Conservation (phyloP, 192 early-diverging fungal species). For the Backusella westeae region DNA sequence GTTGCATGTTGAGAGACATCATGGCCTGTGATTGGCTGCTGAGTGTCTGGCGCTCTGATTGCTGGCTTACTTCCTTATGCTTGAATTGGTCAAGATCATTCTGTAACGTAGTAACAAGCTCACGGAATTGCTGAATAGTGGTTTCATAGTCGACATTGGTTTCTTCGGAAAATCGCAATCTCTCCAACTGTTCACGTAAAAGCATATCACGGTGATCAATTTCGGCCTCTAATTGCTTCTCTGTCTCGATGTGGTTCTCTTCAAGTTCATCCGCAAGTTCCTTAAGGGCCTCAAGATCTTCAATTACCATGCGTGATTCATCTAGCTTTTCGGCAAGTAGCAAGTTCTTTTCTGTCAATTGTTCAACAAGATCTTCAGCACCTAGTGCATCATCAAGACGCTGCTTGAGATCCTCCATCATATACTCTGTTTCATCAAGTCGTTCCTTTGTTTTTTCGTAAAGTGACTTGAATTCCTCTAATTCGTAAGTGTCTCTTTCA, state of each 20-base stretch:
- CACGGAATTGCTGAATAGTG: conserved; percentile 85
- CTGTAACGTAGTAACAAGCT: conserved; percentile 74
- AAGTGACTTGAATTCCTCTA: conserved; percentile 59
- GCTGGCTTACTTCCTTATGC: conserved; percentile 58
- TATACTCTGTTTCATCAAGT: conserved; percentile 58
- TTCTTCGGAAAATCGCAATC: conserved; percentile 68
- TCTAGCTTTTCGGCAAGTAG: conserved; percentile 75
- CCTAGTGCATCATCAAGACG: conserved; percentile 80
- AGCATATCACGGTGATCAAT: conserved; percentile 71
- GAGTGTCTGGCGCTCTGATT: conserved; percentile 48
- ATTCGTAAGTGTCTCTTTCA: conserved; percentile 63
- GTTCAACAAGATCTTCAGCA: conserved; percentile 82
- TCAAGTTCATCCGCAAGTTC: conserved; percentile 92
- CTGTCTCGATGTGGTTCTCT: conserved; percentile 85
- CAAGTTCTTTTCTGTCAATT: conserved; percentile 82
- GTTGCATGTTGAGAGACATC: conserved; percentile 73
- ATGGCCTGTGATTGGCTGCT: conserved; percentile 77
- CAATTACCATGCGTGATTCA: conserved; percentile 71
- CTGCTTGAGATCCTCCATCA: conserved; percentile 81
- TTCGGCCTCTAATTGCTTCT: conserved; percentile 84
- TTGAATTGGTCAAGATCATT: conserved; percentile 70
- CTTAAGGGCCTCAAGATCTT: conserved; percentile 88
- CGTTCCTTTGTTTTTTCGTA: conserved; percentile 54
- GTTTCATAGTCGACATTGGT: conserved; percentile 82
- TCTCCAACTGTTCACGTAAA: conserved; percentile 57